phyloP scores from a whole-genome alignment of 148 eudicot species.

The Rhododendron molle region DNA sequence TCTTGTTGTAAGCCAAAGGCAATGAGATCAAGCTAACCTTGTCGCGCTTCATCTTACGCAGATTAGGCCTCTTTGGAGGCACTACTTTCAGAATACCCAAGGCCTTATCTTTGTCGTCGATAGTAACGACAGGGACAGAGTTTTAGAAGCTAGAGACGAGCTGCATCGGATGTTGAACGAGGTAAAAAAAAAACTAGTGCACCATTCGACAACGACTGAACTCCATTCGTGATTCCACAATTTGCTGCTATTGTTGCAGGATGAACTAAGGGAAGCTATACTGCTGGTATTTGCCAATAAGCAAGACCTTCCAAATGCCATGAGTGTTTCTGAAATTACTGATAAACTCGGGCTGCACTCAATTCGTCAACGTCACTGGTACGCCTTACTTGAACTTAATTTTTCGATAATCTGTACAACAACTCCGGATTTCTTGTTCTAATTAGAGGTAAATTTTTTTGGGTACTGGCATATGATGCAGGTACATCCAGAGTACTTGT shows the following conservation, averaged over 20 bases:
- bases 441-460: background rate
- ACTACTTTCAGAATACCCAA: slow-evolving; percentile 58
- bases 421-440: background rate
- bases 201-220: background rate
- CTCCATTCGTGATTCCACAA: background rate
- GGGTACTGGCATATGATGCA: slow-evolving; percentile 13
- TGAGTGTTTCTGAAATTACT: slow-evolving; percentile 58
- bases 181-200: slow-evolving; percentile 13
- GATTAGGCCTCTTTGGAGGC: slow-evolving; percentile 79
- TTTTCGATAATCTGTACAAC: background rate
- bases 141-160: slow-evolving; percentile 56
- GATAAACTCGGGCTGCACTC: slow-evolving; percentile 64
- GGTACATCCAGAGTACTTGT: slow-evolving; percentile 64
- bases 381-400: background rate
- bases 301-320: slow-evolving; percentile 67
- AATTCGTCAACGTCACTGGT: slow-evolving; percentile 51
- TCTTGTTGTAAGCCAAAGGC: background rate
- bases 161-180: slow-evolving; percentile 54
- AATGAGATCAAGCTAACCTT: background rate
- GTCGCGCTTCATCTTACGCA: slow-evolving; percentile 6
- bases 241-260: slow-evolving; percentile 20
- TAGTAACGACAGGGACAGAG: slow-evolving; percentile 52
- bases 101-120: slow-evolving; percentile 59
- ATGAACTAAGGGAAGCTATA: slow-evolving; percentile 31
- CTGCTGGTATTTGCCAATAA: slow-evolving; percentile 67